Evolutionary conservation across 176 grass and related monocot genomes (phyloP), one percentile per base, ranked within the genome.

Genomic region (Metroxylon sagu): DNA sequence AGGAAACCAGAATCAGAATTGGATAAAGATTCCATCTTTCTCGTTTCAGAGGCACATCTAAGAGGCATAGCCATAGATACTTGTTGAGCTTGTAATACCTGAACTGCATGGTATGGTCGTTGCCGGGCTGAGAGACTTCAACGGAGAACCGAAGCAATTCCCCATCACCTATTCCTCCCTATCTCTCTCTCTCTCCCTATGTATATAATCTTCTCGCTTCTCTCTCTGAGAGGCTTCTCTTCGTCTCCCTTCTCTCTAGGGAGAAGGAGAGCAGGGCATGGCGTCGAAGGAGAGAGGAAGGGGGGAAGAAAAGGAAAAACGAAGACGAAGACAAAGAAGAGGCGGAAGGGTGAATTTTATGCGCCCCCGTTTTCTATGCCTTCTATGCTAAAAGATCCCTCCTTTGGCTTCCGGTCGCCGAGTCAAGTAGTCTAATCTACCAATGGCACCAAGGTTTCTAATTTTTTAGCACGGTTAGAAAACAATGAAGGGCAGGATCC

Each of bases 171-270:
- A 19, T 48, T 49, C 17, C 25, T 31, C 57, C 30, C 57, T 30
- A 26, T 31, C 25, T 28, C 23, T 18, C 27, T 17, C 10, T 60
- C 57, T 16, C 56, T 59, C 56, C 16, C 53, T 17, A 14, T 61
- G 60, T 26, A 84, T 52, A 71, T 60, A 75, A 70, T 76, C 79
- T 19, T 27, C 28, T 56, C 48, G 26, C 30, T 56, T 31, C 0
- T 28, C 25, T 26, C 26, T 64, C 50, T 27, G 23, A 2, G 25
- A 18, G 25, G 54, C 17, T 8, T 26, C 17, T 16, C 56, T 16
- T 15, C n/a, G 19, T 35, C 27, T 10, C 16, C 48, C 19, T 31
- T 43, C 5, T 31, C 17, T 29, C 4, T 19, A 39, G 60, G 52
- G 21, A 16, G 5, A 69, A 52, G 67, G 64, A 70, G 31, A 49